Conservation (phyloP, 768 basidiomycete genomes). For the Leccinellum rugosiceps region DNA sequence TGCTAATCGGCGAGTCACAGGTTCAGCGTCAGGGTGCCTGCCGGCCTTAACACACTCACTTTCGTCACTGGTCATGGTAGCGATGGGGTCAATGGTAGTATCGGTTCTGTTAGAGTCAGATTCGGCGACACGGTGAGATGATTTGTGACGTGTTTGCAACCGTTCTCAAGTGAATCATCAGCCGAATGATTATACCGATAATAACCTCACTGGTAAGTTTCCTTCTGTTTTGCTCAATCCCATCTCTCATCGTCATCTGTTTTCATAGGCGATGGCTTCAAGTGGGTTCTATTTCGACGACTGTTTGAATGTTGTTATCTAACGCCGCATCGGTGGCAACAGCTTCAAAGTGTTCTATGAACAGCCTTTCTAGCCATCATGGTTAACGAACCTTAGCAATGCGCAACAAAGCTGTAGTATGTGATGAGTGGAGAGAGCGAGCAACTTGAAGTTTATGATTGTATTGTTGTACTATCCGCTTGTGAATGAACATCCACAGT, state of each 20-base stretch:
- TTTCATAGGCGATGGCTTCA: background rate
- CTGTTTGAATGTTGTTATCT: background rate
- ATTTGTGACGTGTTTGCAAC: background rate
- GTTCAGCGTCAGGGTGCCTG: background rate
- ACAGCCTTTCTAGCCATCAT: background rate
- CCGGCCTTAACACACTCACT: background rate
- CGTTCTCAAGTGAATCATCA: background rate
- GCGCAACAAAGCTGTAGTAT: background rate
- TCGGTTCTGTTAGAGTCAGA: background rate
- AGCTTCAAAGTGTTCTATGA: background rate
- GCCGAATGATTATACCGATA: too few species aligned
- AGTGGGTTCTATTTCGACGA: background rate
- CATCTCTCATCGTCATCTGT: too few species aligned
- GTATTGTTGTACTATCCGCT: background rate
- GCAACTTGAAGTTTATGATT: background rate
- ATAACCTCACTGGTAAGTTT: background rate
- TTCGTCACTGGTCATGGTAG: background rate
- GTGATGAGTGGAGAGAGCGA: background rate
- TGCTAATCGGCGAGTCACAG: background rate
- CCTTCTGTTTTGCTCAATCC: background rate
- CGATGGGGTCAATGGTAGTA: background rate
- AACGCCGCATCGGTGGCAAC: background rate
- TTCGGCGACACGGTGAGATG: background rate
- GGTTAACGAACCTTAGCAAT: background rate
- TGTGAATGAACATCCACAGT: background rate